Percentiles rank a stretch among this genome's conserved stretches.
These are phyloP conservation scores for Barnettozyma wickerhamii DNA, from an alignment of 805 yeast genomes.

Conservation along the genomic window DNA sequence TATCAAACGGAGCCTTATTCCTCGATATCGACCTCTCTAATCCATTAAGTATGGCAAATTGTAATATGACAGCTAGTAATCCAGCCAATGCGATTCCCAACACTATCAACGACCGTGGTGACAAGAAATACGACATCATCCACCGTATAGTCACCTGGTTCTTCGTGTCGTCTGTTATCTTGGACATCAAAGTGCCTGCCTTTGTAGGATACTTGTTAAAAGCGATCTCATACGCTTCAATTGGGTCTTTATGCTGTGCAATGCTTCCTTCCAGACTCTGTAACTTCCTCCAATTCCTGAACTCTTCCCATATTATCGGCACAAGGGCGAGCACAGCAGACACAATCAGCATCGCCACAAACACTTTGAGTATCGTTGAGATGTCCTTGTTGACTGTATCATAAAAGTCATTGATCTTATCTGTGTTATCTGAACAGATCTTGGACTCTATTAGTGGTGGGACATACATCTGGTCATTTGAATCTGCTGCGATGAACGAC, in stretches of 20 bases:
- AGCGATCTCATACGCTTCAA: conserved; percentile 21
- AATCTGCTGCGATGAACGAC: conserved; percentile 16
- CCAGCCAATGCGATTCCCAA: conserved; percentile 57
- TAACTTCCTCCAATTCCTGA: conserved; percentile 43
- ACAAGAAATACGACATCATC: conserved; percentile 40
- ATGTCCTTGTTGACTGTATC: conserved; percentile 28
- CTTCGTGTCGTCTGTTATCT: conserved; percentile 2
- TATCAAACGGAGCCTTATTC: conserved; percentile 14
- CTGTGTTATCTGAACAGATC: conserved; percentile 37
- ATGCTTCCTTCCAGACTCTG: conserved; percentile 28
- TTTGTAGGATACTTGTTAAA: conserved; percentile 21
- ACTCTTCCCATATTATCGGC: conserved; percentile 43
- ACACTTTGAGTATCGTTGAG: conserved; percentile 31
- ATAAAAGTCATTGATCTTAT: conserved; percentile 38
- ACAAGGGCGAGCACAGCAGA: conserved; percentile 38
- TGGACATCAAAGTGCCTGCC: conserved; percentile 16
- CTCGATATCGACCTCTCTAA: conserved; percentile 19
- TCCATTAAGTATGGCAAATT: conserved; percentile 41
- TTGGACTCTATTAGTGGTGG: conserved; percentile 33
- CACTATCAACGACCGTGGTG: conserved; percentile 46
- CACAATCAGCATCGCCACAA: conserved; percentile 36
- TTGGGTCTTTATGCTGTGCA: conserved; percentile 15
- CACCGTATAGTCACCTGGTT: conserved; percentile 29
- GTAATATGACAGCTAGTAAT: conserved; percentile 47
- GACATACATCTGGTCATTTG: conserved; percentile 30